These are phyloP conservation scores for Thermothelomyces thermophilus DNA, from an alignment of 2,329 filamentous ascomycete genomes.

Conservation along the genomic window DNA sequence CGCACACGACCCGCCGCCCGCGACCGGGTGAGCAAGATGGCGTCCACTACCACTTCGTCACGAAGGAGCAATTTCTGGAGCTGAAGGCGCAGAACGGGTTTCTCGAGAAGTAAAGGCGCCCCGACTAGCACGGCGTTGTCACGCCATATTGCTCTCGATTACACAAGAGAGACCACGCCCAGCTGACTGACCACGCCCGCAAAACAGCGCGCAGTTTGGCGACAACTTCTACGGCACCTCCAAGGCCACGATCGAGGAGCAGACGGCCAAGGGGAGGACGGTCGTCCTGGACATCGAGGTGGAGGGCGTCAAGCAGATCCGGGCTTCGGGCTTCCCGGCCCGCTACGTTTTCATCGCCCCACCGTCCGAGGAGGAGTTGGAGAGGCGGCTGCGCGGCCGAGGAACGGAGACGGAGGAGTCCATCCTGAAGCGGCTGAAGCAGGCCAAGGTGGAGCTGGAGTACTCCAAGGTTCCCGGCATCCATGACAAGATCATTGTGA, in stretches of 20 bases:
- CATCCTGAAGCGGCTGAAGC: constrained; percentile 60
- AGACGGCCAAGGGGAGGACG: constrained; percentile 62
- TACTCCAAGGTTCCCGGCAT: constrained; percentile 62
- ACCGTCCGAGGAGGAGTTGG: constrained; percentile 66
- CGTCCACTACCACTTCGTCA: constrained; percentile 74
- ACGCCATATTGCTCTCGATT: too few relatives aligned
- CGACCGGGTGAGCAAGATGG: constrained; percentile 69
- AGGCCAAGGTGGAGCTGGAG: constrained; percentile 68
- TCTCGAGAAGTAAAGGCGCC: constrained; percentile 52
- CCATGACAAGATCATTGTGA: constrained; percentile 35
- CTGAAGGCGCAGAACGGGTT: constrained; percentile 67
- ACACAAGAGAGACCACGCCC: neutral
- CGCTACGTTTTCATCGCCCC: constrained; percentile 82
- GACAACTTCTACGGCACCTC: constrained; percentile 84
- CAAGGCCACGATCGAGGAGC: constrained; percentile 69
- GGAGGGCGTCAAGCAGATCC: constrained; percentile 95
- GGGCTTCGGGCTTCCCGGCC: constrained; percentile 64
- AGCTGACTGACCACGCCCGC: too few relatives aligned
- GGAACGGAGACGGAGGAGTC: constrained; percentile 73
- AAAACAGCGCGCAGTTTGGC: constrained; percentile 68
- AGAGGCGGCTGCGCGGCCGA: constrained; percentile 65
- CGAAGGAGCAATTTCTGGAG: constrained; percentile 57
- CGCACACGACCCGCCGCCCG: constrained; percentile 75
- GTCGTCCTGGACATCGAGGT: constrained; percentile 95
- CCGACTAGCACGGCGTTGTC: neutral